Percentiles rank a stretch among this genome's conserved stretches.
These are phyloP conservation scores for Nannochloropsis salina DNA, from an alignment of 108 stramenopile genomes.

Conservation along the genomic window DNA sequence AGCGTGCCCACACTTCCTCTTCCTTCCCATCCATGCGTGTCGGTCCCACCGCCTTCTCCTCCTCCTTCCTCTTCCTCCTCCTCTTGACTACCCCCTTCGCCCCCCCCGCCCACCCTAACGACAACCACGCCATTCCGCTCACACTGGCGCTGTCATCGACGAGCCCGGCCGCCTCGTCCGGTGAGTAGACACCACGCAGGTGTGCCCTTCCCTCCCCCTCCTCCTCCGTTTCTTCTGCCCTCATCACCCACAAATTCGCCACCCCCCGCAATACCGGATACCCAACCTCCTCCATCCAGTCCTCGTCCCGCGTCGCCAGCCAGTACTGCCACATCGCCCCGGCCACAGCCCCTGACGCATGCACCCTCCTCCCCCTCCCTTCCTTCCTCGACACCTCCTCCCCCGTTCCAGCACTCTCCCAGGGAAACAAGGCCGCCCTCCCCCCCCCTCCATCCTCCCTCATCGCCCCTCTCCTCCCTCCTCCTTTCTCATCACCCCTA, in stretches of 20 bases:
- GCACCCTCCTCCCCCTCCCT: not conserved
- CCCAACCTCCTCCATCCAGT: slow-evolving; percentile 21
- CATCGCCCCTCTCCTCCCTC: not conserved
- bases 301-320: slow-evolving; percentile 1
- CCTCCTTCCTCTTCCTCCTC: not conserved
- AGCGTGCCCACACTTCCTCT: not conserved
- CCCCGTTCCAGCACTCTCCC: slow-evolving; percentile 1
- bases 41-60: not conserved
- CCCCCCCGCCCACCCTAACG: not conserved
- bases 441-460: too few relatives aligned
- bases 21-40: not conserved
- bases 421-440: not conserved
- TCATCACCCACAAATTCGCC: slow-evolving; percentile 22
- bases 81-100: not conserved
- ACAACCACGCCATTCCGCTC: slow-evolving; percentile 12
- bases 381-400: not conserved
- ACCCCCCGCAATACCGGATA: slow-evolving; percentile 18
- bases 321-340: slow-evolving; percentile 23
- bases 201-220: not conserved
- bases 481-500: not conserved
- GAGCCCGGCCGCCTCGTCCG: slow-evolving; percentile 26
- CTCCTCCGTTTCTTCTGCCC: slow-evolving; percentile 13
- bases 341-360: slow-evolving; percentile 15
- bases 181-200: slow-evolving; percentile 25
- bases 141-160: slow-evolving; percentile 26